A percentile compares a stretch with the other conserved stretches of the same genome.
Conservation (phyloP, 2,329 filamentous ascomycete genomes). For the Zasmidium cellare region DNA sequence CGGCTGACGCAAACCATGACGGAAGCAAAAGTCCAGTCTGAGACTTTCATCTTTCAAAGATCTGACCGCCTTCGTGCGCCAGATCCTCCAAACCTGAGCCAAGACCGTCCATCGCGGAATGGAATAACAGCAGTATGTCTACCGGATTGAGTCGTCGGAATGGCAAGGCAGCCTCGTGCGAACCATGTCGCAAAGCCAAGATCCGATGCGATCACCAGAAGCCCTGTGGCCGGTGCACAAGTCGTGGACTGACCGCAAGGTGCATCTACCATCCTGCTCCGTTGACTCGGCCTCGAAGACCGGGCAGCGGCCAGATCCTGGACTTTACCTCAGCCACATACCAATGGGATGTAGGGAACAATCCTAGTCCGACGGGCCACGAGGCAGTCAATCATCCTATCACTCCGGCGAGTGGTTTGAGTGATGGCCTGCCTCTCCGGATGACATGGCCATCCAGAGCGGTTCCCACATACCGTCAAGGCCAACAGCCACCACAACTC, state of each 20-base stretch:
- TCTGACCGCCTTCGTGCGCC: not conserved
- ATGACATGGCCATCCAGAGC: not conserved
- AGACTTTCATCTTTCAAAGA: not conserved
- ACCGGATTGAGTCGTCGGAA: slow-evolving; percentile 14
- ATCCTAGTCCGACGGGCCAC: not conserved
- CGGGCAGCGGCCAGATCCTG: not conserved
- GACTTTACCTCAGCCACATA: not conserved
- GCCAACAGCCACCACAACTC: not conserved
- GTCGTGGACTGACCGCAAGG: slow-evolving; percentile 6
- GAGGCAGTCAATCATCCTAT: not conserved
- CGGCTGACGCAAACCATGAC: not conserved
- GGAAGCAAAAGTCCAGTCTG: not conserved
- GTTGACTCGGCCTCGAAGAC: slow-evolving; percentile 10
- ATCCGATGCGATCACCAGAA: slow-evolving; percentile 4
- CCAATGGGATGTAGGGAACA: not conserved
- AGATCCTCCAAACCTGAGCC: not conserved
- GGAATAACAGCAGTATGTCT: not conserved
- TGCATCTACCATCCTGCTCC: slow-evolving; percentile 24
- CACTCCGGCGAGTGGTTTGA: not conserved
- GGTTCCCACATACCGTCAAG: not conserved
- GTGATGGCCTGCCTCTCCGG: not conserved
- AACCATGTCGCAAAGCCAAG: slow-evolving; percentile 22
- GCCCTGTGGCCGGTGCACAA: slow-evolving; percentile 16
- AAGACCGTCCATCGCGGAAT: not conserved
- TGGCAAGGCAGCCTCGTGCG: slow-evolving; percentile 22